Evolutionary conservation across 1,284 basidiomycete genomes (phyloP), one percentile per base, ranked within the genome.

Genomic region (Neolentinus lepideus): DNA sequence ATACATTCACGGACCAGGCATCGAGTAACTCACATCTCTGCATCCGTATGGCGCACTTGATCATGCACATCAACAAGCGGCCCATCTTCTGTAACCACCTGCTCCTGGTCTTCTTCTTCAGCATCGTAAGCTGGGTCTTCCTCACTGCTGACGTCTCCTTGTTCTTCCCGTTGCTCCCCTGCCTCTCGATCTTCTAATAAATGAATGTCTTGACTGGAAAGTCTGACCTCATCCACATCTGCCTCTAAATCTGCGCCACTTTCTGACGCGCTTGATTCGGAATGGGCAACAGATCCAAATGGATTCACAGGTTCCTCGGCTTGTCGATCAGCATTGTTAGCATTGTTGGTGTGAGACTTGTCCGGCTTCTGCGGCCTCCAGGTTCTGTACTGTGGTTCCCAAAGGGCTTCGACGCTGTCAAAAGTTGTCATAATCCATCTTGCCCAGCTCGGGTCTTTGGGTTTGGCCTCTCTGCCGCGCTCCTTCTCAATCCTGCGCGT

Each of bases 341-440:
- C 26, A 8, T 45, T 52, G 4, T 54, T 53, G 2, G 26, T 29
- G n/a, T 55, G 6, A 25, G 43, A 19, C 43, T 21, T 46, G 6
- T 46, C 43, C n/a, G 10, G 19, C 38, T 35, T 57, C 38, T 53
- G 52, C 24, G 84, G 81, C 60, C 69, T 80, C 84, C 85, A 87
- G 4, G 70, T 74, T 64, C 72, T 81, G 68, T 75, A 78, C 48
- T 74, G 64, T 43, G 76, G 68, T 53, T 84, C 81, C 88, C 89
- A 91, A 2, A 90, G 72, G 0, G 80, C 85, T 68, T 90, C 84
- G 6, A 92, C 76, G 54, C 92, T 94, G 66, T 94, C 88, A 62
- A 95, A 96, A 0, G 90, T 85, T 1, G 90, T 90, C 85, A 93
- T 89, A 46, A 92, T 83, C 78, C 83, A 89, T 69, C 72, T 71